Evolutionary conservation across 805 yeast species (phyloP), one percentile per base, ranked within the genome.

Genomic region (Nakazawaea ishiwadae): DNA sequence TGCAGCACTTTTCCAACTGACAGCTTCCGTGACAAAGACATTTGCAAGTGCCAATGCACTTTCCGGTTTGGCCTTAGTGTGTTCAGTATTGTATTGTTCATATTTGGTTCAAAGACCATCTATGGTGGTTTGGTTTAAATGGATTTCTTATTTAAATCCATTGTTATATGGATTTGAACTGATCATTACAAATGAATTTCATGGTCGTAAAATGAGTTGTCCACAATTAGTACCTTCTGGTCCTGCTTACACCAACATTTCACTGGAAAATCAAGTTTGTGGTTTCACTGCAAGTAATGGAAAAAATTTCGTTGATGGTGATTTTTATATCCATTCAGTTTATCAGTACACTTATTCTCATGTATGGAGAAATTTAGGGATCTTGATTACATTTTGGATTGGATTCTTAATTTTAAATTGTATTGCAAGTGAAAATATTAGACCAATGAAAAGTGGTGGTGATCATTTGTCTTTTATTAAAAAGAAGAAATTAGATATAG

Each of bases 331-430:
- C 10, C 46, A 47, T 4, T 51, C 51, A 3, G 56, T 78, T 7
- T 86, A 59, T 59, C 54, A 59, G 31, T 87, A 81, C 65, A 54
- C 55, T 16, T 77, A 70, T 52, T 48, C 59, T 16, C 86, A 87
- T 59, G 70, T 74, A 37, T 87, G 96, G 96, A 78, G 95, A 66
- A 84, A 87, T 58, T 69, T 82, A 44, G 96, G 80, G 44, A 69
- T 75, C 44, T 41, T 66, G 42, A 45, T 71, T 50, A 73, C 56
- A 4, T 72, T 66, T 50, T 56, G 65, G 30, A 29, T 69, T 12
- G 67, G 71, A 47, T 69, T 70, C 56, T 48, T 72, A 21, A 21
- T 54, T 43, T 44, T 57, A 24, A 51, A 54, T 30, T 59, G 58
- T 19, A 24, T 56, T 15, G 50, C 55, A 8, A 47, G 55, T 31